A percentile compares a stretch with the other conserved stretches of the same genome.
Evolutionary conservation across 805 yeast species (phyloP).

Genomic region (Tetrapisispora nanseiensis): DNA sequence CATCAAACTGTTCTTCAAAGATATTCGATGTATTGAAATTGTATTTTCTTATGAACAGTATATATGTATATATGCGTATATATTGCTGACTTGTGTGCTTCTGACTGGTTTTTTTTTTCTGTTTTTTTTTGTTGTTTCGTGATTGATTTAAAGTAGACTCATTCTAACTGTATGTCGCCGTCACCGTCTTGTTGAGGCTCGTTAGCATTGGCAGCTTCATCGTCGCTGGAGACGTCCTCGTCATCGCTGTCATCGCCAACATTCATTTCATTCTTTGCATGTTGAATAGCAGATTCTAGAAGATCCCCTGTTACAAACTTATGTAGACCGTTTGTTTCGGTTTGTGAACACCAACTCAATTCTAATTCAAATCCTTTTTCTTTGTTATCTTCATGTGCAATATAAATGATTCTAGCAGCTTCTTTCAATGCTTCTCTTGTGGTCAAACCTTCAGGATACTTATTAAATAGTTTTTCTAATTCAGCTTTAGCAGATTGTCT

Average conservation of each 20-base stretch:
- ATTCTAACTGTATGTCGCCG: slow-evolving; percentile 10
- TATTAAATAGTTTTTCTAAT: slow-evolving; percentile 62
- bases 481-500: slow-evolving; percentile 97
- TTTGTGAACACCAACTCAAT: slow-evolving; percentile 73
- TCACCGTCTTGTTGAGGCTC: slow-evolving; percentile 8
- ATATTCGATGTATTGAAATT: no score
- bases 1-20: no score
- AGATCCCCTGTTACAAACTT: slow-evolving; percentile 70
- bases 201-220: slow-evolving; percentile 1
- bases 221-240: slow-evolving; percentile 11
- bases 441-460: slow-evolving; percentile 41
- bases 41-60: no score
- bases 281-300: slow-evolving; percentile 71
- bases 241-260: slow-evolving; percentile 16
- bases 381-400: slow-evolving; percentile 95
- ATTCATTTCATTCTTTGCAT: slow-evolving; percentile 50
- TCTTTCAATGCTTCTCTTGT: slow-evolving; percentile 80
- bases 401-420: slow-evolving; percentile 86
- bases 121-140: slow-evolving; percentile 2
- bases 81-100: no score
- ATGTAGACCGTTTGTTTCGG: slow-evolving; percentile 74
- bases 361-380: slow-evolving; percentile 96
- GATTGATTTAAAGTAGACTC: no score
- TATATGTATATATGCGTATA: no score
- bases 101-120: neutral